phyloP scores from a whole-genome alignment of 1,139 yeast genomes.

The Lodderomyces parapsilosis region DNA sequence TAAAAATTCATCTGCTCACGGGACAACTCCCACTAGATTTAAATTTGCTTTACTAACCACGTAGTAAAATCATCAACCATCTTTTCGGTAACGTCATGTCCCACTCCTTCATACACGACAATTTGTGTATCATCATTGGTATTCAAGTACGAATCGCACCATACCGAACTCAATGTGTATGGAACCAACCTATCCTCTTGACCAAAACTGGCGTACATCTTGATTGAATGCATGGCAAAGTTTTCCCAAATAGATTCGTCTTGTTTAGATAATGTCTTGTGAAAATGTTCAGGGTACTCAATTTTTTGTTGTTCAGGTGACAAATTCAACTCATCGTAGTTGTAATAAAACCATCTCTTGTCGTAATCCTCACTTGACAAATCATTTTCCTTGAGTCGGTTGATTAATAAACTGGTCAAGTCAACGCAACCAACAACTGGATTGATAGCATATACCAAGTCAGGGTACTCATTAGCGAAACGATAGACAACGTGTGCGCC shows the following conservation, averaged over 20 bases:
- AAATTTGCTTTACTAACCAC: slow-evolving; percentile 28
- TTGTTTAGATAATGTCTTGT: slow-evolving; percentile 27
- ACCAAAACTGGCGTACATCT: slow-evolving; percentile 40
- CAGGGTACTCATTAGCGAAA: slow-evolving; percentile 41
- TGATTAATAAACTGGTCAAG: slow-evolving; percentile 41
- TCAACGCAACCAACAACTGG: slow-evolving; percentile 52
- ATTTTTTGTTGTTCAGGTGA: slow-evolving; percentile 22
- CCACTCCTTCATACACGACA: slow-evolving; percentile 31
- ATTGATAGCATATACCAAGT: slow-evolving; percentile 35
- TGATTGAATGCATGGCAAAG: slow-evolving; percentile 32
- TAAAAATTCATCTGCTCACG: no score
- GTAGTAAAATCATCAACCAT: slow-evolving; percentile 35
- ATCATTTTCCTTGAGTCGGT: slow-evolving; percentile 26
- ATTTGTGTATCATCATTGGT: slow-evolving; percentile 26
- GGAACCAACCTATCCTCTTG: slow-evolving; percentile 40
- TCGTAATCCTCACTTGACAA: slow-evolving; percentile 19
- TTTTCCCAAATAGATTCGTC: slow-evolving; percentile 36
- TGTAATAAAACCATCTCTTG: slow-evolving; percentile 31
- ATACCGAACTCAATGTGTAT: slow-evolving; percentile 28
- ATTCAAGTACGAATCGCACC: slow-evolving; percentile 33
- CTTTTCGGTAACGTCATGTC: slow-evolving; percentile 35
- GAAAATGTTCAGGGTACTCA: slow-evolving; percentile 38
- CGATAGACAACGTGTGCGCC: slow-evolving; percentile 62
- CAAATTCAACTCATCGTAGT: slow-evolving; percentile 37
- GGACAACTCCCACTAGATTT: no score